Percentiles rank a stretch among this genome's conserved stretches.
Evolutionary conservation across 768 basidiomycete genomes (phyloP).

Genomic region (Glaciozyma antarctica): DNA sequence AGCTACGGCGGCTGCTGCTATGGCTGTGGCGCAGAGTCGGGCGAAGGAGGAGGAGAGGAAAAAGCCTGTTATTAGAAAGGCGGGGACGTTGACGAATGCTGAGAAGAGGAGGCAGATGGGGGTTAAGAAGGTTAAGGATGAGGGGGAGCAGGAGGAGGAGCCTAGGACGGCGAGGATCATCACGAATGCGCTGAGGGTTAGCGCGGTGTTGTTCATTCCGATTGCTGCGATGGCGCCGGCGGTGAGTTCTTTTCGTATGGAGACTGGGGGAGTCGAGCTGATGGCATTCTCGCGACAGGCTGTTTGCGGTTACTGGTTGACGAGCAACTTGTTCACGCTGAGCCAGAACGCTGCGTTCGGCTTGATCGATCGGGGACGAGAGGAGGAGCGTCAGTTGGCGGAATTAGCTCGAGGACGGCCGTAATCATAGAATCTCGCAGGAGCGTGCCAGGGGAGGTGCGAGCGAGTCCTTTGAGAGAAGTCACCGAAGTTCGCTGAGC

Average conservation of each 20-base stretch:
- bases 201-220: conserved; percentile 38
- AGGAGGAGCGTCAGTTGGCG: background rate
- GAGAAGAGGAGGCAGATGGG: conserved; percentile 15
- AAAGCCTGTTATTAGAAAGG: background rate
- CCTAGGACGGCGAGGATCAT: conserved; percentile 15
- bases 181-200: conserved; percentile 36
- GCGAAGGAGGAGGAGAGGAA: background rate
- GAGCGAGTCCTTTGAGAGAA: no score
- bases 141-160: conserved; percentile 4
- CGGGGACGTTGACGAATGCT: background rate
- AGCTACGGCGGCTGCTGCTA: background rate
- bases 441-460: no score
- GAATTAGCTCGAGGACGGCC: no score
- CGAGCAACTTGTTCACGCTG: conserved; percentile 38
- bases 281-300: conserved; percentile 33
- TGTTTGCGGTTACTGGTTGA: conserved; percentile 40
- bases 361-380: conserved; percentile 15
- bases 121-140: background rate
- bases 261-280: conserved; percentile 37
- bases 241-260: conserved; percentile 32
- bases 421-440: no score
- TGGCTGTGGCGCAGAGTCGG: background rate
- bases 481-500: no score
- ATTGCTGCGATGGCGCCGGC: conserved; percentile 39
- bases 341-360: conserved; percentile 36